Percentiles rank a stretch among this genome's conserved stretches.
phyloP scores from a whole-genome alignment of 441 rosid species.

The Gossypium schwendimanii region DNA sequence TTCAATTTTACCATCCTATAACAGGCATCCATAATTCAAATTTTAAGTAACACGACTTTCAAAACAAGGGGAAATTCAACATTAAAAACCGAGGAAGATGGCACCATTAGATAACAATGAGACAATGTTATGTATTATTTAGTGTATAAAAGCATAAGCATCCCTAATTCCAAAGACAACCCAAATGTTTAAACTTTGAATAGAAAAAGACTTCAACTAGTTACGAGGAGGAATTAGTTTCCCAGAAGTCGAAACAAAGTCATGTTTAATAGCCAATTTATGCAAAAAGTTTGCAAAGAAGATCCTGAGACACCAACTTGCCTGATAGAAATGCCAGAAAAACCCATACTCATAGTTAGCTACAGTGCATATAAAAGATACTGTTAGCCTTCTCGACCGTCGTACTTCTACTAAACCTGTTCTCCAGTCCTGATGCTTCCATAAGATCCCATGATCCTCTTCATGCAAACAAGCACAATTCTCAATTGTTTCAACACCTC shows the following conservation, averaged over 20 bases:
- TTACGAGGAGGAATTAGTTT: no score
- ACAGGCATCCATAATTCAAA: background rate
- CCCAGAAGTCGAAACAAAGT: background rate
- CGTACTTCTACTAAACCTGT: constrained; percentile 47
- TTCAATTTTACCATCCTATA: background rate
- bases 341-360: constrained; percentile 51
- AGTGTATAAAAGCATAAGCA: no score
- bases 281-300: background rate
- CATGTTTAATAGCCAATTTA: background rate
- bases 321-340: constrained; percentile 54
- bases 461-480: constrained; percentile 49
- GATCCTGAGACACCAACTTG: constrained; percentile 15
- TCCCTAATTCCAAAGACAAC: no score
- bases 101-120: background rate
- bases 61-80: background rate
- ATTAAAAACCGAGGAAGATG: background rate
- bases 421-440: constrained; percentile 61
- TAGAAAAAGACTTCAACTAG: no score
- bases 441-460: constrained; percentile 44
- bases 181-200: no score
- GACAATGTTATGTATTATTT: no score
- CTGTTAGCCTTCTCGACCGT: constrained; percentile 37
- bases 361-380: constrained; percentile 43
- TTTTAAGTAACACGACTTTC: background rate
- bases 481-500: constrained; percentile 44